phyloP scores from a whole-genome alignment of 176 grass and related monocot genomes.

The Oryza glumipatula region DNA sequence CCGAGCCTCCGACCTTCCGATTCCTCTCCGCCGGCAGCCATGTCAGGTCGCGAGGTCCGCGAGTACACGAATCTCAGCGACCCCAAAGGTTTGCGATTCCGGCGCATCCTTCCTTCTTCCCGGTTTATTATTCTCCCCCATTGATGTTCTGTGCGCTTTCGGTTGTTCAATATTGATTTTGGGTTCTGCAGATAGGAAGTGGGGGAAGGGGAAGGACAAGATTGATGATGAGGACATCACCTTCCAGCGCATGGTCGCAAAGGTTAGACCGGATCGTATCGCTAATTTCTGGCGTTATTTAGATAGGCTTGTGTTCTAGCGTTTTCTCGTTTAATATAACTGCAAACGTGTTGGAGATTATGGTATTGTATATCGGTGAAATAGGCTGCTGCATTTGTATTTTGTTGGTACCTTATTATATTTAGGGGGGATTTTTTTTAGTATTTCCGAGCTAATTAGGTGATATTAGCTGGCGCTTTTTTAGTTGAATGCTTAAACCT shows the following conservation, averaged over 20 bases:
- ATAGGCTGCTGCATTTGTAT: background rate
- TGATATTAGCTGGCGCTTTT: background rate
- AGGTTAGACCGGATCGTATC: conserved; percentile 88
- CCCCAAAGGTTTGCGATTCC: conserved; percentile 73
- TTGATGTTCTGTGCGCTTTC: background rate
- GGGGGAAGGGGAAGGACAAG: conserved; percentile 95
- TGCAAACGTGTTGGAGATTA: conserved; percentile 3
- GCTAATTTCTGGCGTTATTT: conserved; percentile 9
- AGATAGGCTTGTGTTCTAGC: conserved; percentile 10
- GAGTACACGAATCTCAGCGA: conserved; percentile 99
- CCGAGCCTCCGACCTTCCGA: conserved; percentile 1
- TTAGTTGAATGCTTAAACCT: background rate
- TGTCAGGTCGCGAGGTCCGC: conserved; percentile 94
- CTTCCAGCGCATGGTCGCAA: conserved; percentile 98
- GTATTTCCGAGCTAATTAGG: background rate
- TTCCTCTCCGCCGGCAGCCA: conserved; percentile 27
- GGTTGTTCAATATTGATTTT: conserved; percentile 10
- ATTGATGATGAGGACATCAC: conserved; percentile 96
- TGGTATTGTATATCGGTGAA: background rate
- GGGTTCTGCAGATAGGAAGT: conserved; percentile 74
- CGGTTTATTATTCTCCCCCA: background rate
- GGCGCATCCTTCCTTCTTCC: background rate
- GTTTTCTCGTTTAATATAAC: background rate
- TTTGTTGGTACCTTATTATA: background rate
- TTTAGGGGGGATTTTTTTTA: background rate